Evolutionary conservation across 2,329 filamentous ascomycete genomes (phyloP).

Genomic region (Alternaria gaisen): DNA sequence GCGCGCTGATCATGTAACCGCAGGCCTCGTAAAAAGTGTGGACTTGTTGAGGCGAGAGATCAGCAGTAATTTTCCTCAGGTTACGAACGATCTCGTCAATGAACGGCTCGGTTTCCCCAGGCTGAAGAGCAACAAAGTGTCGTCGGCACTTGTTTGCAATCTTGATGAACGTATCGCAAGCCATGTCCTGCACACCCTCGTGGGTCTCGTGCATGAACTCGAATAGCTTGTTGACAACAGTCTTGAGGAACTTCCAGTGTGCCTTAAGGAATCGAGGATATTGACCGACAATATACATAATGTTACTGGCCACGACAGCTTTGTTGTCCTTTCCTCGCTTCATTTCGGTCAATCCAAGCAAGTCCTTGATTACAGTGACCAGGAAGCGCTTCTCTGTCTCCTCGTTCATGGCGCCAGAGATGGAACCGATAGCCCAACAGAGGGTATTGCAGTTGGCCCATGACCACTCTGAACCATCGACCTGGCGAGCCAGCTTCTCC

Average conservation of each 20-base stretch:
- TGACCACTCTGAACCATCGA: constrained; percentile 96
- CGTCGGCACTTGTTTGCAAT: constrained; percentile 98
- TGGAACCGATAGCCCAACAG: constrained; percentile 99
- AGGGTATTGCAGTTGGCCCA: constrained; percentile 99
- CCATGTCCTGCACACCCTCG: constrained; percentile 99
- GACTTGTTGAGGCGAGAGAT: constrained; percentile 94
- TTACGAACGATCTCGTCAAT: constrained; percentile 98
- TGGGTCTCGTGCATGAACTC: constrained; percentile 99
- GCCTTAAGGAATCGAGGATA: constrained; percentile 98
- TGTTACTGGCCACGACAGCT: constrained; percentile 97
- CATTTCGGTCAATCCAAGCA: constrained; percentile 96
- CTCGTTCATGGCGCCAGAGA: constrained; percentile 98
- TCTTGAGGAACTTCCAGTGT: constrained; percentile 99
- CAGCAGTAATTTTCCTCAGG: constrained; percentile 93
- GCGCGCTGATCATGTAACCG: constrained; percentile 98
- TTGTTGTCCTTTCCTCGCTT: constrained; percentile 99
- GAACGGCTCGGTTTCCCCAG: constrained; percentile 92
- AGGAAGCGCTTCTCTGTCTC: constrained; percentile 98
- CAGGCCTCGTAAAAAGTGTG: constrained; percentile 99
- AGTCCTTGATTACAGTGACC: constrained; percentile 97
- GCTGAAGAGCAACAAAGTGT: constrained; percentile 95
- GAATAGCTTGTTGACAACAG: constrained; percentile 98
- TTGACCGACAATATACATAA: constrained; percentile 99
- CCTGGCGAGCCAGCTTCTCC: constrained; percentile 93
- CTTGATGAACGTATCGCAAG: constrained; percentile 99